Base-by-base conservation (phyloP, 352 stramenopile species). In the Thalassiosira delicatula region DNA sequence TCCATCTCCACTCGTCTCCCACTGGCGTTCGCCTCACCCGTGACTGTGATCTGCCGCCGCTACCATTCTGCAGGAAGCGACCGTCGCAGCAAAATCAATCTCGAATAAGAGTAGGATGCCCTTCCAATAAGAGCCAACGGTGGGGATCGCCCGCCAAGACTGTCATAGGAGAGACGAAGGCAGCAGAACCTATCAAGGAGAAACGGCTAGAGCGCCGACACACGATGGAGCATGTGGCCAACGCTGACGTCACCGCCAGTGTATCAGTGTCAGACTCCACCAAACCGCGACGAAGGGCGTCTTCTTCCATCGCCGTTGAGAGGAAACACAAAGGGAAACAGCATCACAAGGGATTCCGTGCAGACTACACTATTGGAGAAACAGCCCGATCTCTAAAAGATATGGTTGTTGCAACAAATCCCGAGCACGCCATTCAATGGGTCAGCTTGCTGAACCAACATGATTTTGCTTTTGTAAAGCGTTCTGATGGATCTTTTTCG, bases 381-480 rank as follows among this genome's bases (percentile, higher is more conserved):
- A 23, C 21, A 17, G 67, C 35, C 8, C 53, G 67, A 14, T 75
- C 32, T 8, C 21, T 33, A 33, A 40, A 30, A 35, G 51, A 75
- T 37, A 75, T 75, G 67, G 23, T 73, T n/a, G 60, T 51, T 40
- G 65, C 3, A 11, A n/a, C 12, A 19, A 37, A 46, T 32, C 25
- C 29, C 19, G 14, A 51, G 5, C 23, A 44, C 14, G n/a, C n/a
- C n/a, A n/a, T n/a, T n/a, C n/a, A n/a, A n/a, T n/a, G n/a, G n/a
- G 40, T 29, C 4, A 23, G 1, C 2, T 51, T 21, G 21, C 46
- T 75, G 4, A 66, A 75, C 27, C 65, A 57, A 12, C 40, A 75
- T 49, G 67, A 75, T 25, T 75, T 75, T 42, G 67, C 67, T 0
- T 75, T 75, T 40, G 29, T 75, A 21, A 65, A 67, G n/a, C 49